Evolutionary conservation across 2,329 filamentous ascomycete genomes (phyloP), one percentile per base, ranked within the genome.

Genomic region (Fusarium sp.): DNA sequence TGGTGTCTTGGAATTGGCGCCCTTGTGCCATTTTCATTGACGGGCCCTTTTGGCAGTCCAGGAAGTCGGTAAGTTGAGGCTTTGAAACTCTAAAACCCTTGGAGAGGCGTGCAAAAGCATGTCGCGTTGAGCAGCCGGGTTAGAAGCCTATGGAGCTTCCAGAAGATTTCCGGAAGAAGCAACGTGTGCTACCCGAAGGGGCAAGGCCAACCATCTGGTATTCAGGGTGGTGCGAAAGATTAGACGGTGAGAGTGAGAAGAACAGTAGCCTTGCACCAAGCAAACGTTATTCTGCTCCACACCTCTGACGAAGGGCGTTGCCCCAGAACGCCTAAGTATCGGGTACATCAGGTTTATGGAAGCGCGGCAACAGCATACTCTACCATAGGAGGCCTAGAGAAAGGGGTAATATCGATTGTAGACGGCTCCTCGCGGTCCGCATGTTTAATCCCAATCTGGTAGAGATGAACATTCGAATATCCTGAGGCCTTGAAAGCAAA

Each of bases 81-180:
- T 40, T 47, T 20, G 54, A 62, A 73, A 72, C 57, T 67, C 49
- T 65, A 70, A 63, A 55, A 41, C 32, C 35, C 11, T 13, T 41
- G 41, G 62, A 47, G 60, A 62, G 60, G 51, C 30, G 58, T 47
- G 58, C 30, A 35, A 15, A 17, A 46, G 26, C 20, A 55, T 41
- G 22, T 39, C 33, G 45, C 45, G 44, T 52, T 35, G 24, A 24
- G 19, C 35, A 51, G 49, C 22, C 17, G 33, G 22, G 33, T 39
- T 51, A 43, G 58, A 62, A 53, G 52, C 15, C 35, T 7, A 28
- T 24, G 4, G 22, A 7, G 10, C 47, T 74, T 74, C 71, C 43
- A 73, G 71, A 74, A 74, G 40, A 61, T 22, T 73, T 58, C 71
- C 71, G 47, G 43, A 73, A 68, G 45, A 48, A 70, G 71, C 30